Evolutionary conservation across 495 filamentous ascomycete genomes (phyloP).

Genomic region (Aspergillus coremiiformis): DNA sequence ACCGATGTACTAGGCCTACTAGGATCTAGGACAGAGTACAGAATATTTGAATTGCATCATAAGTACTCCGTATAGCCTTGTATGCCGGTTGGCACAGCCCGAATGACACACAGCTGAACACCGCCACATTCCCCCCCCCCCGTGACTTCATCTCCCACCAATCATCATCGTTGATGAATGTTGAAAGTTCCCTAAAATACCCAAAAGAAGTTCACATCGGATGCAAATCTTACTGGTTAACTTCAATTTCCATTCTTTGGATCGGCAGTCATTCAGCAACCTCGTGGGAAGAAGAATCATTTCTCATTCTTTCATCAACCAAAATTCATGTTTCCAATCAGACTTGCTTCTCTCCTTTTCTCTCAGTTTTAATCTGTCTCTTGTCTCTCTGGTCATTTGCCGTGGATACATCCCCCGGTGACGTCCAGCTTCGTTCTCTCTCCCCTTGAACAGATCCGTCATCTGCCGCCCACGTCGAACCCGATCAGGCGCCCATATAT

Average conservation of each 20-base stretch:
- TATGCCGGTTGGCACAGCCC: neutral
- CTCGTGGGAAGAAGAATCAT: neutral
- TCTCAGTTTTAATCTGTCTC: too few species aligned
- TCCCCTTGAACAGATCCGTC: neutral
- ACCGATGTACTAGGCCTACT: too few species aligned
- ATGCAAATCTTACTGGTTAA: neutral
- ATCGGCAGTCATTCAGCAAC: neutral
- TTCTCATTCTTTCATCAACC: neutral
- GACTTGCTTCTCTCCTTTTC: too few species aligned
- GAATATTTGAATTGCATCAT: neutral
- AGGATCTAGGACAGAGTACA: too few species aligned
- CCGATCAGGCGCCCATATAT: conserved; percentile 7
- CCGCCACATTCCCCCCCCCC: neutral
- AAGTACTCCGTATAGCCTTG: neutral
- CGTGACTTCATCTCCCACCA: neutral
- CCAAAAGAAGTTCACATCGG: neutral
- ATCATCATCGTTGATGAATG: neutral
- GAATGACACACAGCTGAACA: conserved; percentile 6
- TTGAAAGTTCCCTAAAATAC: too few species aligned
- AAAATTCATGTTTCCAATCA: neutral
- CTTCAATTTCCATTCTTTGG: neutral
- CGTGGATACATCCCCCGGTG: neutral
- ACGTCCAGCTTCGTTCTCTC: neutral
- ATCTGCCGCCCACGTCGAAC: neutral
- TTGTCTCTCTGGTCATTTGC: neutral